phyloP scores from a whole-genome alignment of 2,329 filamentous ascomycete species.

The Colletotrichum lindemuthianum region DNA sequence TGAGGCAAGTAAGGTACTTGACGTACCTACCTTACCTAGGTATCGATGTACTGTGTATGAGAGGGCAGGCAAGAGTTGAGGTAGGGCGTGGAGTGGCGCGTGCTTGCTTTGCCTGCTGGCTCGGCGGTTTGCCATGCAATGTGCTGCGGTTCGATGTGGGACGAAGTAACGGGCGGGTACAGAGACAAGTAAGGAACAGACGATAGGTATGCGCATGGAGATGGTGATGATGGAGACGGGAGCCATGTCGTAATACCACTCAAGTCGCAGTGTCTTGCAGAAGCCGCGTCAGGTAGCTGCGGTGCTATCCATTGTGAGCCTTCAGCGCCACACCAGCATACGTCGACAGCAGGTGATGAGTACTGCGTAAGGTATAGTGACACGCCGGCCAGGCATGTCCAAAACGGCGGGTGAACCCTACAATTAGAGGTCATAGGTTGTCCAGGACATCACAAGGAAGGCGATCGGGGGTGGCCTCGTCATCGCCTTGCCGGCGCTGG shows the following conservation, averaged over 20 bases:
- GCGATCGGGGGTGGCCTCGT: conserved; percentile 29
- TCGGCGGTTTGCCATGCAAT: conserved; percentile 14
- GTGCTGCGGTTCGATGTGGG: conserved; percentile 23
- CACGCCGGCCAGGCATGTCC: background rate
- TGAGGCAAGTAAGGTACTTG: too few species aligned
- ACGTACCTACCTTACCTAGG: too few species aligned
- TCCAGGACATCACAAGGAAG: background rate
- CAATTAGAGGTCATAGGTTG: background rate
- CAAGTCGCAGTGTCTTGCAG: conserved; percentile 18
- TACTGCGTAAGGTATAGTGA: conserved; percentile 9
- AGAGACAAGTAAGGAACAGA: too few species aligned
- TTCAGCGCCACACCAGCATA: conserved; percentile 24
- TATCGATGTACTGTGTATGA: background rate
- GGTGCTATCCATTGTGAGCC: conserved; percentile 12
- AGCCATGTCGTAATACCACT: too few species aligned
- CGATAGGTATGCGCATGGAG: too few species aligned
- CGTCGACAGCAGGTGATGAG: conserved; percentile 24
- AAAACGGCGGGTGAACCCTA: too few species aligned
- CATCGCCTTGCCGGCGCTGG: conserved; percentile 29
- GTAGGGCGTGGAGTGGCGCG: too few species aligned
- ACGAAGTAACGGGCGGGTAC: conserved; percentile 3
- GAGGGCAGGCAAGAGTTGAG: conserved; percentile 11
- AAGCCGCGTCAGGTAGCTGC: conserved; percentile 30
- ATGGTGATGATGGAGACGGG: too few species aligned
- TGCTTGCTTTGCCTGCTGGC: too few species aligned